Base-by-base conservation (phyloP, 2,329 filamentous ascomycete species). In the Hirsutella rhossiliensis region DNA sequence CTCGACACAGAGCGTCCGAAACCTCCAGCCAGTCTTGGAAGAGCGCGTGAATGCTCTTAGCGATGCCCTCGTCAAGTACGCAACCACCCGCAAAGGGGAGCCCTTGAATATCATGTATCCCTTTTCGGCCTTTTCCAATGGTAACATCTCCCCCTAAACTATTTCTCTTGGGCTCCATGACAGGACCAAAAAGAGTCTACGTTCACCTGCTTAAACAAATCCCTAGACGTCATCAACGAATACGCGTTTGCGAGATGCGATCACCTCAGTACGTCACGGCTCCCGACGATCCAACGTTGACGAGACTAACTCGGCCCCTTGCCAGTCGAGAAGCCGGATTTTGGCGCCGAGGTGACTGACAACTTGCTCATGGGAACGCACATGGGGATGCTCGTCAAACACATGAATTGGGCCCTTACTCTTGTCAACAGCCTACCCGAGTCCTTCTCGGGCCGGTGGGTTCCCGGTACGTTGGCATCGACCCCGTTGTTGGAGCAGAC, bases 181-280 rank as follows among this genome's bases (percentile, higher is more conserved):
- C 32, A 34, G 13, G 32, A 7, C 15, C 32, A 7, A 6, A 34
- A 34, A 6, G 12, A 50, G 18, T 23, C 4, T 13, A 1, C 17
- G 7, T 50, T 34, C 45, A 15, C 32, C 31, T 11, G 23, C 20
- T n/a, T 12, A 23, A 23, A 5, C 11, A 23, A 18, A 5, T 3
- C 5, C 8, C n/a, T 20, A 62, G 61, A 66, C 43, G 58, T 64
- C 30, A 64, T 66, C 38, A 64, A 64, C 45, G 62, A 66, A 51
- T 65, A 65, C 47, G 57, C 60, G 19, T 65, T 65, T 54, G 58
- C 61, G 45, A 53, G 58, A 42, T 59, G 54, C 43, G 57, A 61
- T 20, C 59, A 60, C 30, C 47, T 63, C 12, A 51, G 56, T 57
- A 52, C 13, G 44, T 47, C 18, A 23, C 19, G 17, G n/a, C 8